phyloP scores from a whole-genome alignment of 1,284 basidiomycete genomes.

The Ustilago esculenta region DNA sequence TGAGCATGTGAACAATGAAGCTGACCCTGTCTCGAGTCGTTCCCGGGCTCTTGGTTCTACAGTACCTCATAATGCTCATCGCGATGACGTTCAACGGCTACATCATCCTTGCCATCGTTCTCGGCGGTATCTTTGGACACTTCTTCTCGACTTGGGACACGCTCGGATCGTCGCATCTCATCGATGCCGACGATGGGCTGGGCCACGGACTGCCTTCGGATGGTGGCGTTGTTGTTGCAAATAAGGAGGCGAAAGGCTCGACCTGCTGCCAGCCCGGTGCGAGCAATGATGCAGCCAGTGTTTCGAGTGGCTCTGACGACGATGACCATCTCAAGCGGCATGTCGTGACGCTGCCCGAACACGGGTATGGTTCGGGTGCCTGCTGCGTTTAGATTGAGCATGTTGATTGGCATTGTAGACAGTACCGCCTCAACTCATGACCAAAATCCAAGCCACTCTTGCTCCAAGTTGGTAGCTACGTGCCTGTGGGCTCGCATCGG shows the following conservation, averaged over 20 bases:
- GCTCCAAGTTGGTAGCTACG: too few relatives aligned
- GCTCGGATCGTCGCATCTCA: conserved; percentile 36
- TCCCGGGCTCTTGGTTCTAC: too few relatives aligned
- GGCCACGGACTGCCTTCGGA: conserved; percentile 15
- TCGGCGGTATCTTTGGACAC: conserved; percentile 59
- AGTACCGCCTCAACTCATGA: neutral
- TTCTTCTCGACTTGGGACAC: conserved; percentile 60
- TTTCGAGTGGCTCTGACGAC: conserved; percentile 34
- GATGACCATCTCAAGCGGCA: conserved; percentile 27
- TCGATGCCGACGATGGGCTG: conserved; percentile 36
- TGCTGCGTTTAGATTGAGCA: conserved; percentile 27
- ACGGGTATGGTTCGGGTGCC: conserved; percentile 32
- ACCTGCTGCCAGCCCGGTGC: conserved; percentile 19
- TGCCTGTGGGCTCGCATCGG: too few relatives aligned
- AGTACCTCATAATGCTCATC: conserved; percentile 62
- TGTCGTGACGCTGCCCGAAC: conserved; percentile 34
- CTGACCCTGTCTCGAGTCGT: neutral
- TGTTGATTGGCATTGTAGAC: neutral
- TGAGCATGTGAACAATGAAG: too few relatives aligned
- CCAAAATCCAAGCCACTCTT: neutral
- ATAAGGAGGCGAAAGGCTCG: neutral
- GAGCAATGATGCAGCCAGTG: conserved; percentile 17
- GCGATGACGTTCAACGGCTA: conserved; percentile 64
- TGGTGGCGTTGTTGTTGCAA: neutral
- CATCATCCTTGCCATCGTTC: conserved; percentile 59